Conservation (phyloP, 1,139 yeast genomes). For the Candida tunisiensis region DNA sequence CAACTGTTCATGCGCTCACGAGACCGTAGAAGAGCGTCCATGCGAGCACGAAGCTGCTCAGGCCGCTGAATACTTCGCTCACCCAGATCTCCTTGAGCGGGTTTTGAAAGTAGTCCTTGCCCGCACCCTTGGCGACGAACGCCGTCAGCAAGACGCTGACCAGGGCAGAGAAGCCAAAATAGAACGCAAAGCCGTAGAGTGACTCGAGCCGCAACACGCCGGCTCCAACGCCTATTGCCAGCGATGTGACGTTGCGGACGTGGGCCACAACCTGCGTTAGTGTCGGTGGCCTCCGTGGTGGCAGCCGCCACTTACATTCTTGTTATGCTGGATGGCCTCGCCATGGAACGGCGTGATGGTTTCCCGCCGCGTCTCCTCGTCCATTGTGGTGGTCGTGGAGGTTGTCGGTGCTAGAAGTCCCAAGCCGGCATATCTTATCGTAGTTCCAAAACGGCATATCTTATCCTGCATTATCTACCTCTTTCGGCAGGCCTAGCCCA, state of each 20-base stretch:
- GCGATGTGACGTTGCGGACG: conserved; percentile 47
- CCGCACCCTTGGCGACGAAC: conserved; percentile 26
- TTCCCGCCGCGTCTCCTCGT: too few relatives aligned
- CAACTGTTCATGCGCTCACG: conserved; percentile 19
- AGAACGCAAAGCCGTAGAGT: conserved; percentile 41
- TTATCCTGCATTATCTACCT: too few relatives aligned
- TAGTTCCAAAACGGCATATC: too few relatives aligned
- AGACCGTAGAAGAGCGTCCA: conserved; percentile 75
- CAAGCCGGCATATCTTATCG: too few relatives aligned
- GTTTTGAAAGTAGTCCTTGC: conserved; percentile 30
- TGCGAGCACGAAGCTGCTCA: conserved; percentile 63
- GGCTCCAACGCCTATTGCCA: conserved; percentile 52
- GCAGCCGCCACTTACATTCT: too few relatives aligned
- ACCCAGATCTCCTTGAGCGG: conserved; percentile 43
- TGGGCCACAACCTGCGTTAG: conserved; percentile 29
- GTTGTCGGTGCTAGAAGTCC: too few relatives aligned
- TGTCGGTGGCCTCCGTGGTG: too few relatives aligned
- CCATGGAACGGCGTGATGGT: too few relatives aligned
- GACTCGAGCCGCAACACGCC: conserved; percentile 62
- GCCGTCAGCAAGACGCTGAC: conserved; percentile 27
- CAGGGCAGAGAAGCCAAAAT: conserved; percentile 30
- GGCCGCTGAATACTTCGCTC: conserved; percentile 36
- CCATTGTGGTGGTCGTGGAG: too few relatives aligned
- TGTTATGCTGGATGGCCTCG: too few relatives aligned
- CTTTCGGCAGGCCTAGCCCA: too few relatives aligned